A percentile compares a stretch with the other conserved stretches of the same genome.
These are phyloP conservation scores for Phycomyces nitens DNA, from an alignment of 192 early-diverging fungal species.

Conservation along the genomic window DNA sequence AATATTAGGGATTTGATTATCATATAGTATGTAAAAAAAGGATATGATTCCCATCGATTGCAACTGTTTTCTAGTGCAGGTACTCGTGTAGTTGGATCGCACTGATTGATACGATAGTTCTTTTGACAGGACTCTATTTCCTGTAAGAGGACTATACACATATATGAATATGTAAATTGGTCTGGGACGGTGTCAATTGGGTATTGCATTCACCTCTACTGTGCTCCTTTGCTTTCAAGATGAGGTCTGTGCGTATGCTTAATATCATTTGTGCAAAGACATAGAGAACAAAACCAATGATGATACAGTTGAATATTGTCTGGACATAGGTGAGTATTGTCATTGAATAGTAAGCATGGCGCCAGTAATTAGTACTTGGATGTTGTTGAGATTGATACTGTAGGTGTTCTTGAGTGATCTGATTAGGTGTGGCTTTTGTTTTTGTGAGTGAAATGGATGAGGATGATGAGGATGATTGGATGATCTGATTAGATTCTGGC, in stretches of 20 bases:
- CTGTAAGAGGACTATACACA: constrained; percentile 46
- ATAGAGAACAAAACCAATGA: constrained; percentile 55
- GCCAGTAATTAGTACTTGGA: background rate
- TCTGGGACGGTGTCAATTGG: background rate
- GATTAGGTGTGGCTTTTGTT: too few species aligned
- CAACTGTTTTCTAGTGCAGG: constrained; percentile 61
- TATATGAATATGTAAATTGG: constrained; percentile 4
- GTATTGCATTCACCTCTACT: background rate
- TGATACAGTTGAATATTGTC: constrained; percentile 62
- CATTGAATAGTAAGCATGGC: background rate
- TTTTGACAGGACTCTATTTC: constrained; percentile 61
- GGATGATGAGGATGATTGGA: too few species aligned
- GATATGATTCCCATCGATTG: constrained; percentile 51
- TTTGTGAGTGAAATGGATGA: too few species aligned
- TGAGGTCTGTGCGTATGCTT: constrained; percentile 72
- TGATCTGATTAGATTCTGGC: too few species aligned
- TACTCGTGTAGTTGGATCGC: constrained; percentile 47
- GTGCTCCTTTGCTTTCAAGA: constrained; percentile 63
- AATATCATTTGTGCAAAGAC: constrained; percentile 64
- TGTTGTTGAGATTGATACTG: background rate
- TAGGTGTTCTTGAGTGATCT: too few species aligned
- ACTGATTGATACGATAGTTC: constrained; percentile 58
- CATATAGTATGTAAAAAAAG: background rate
- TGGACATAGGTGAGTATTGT: constrained; percentile 57
- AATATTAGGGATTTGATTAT: constrained; percentile 37